Evolutionary conservation across 164 flowering plant genomes (phyloP), one percentile per base, ranked within the genome.

Genomic region (Warburgia ugandensis): DNA sequence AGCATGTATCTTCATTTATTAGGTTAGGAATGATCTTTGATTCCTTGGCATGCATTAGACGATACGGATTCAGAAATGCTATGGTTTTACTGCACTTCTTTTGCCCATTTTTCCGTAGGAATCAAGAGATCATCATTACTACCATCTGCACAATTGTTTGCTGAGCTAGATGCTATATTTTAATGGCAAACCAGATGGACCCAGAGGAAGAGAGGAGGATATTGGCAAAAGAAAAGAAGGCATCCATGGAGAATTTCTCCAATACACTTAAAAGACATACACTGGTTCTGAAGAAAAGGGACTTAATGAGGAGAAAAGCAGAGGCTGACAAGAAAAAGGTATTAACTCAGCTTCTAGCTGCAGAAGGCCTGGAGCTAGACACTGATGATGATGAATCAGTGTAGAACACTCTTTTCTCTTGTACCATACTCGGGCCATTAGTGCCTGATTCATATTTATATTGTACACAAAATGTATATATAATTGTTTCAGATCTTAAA

Each of bases 301-400:
- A 92, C 58, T 33, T 92, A 55, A 77, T 76, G 85, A 61, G 95
- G 37, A 87, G 62, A 71, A 87, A 82, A 67, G 86, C 94, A 1
- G 94, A 83, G 55, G 94, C 81, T 17, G 90, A 87, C 5, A 78
- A 73, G 79, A 77, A 67, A 55, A 77, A 68, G 46, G 58, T 66
- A 19, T 74, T 88, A 37, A 60, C 54, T 48, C 78, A 71, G 65
- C 95, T 92, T 56, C 73, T 92, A 49, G 99, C 94, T 6, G 90
- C 79, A 11, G 96, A 92, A 67, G 99, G 96, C 32, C 85, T 92
- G 31, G 96, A 92, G 66, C 88, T 88, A 27, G 96, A 70, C 22
- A 55, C 76, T 7, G 88, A 80, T 31, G 77, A 68, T 17, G 80
- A 86, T 42, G 72, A 79, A 29, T 42, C 63, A 35, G 37, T n/a